Evolutionary conservation across 441 rosid genomes (phyloP).

Genomic region (Brassica hybrid): DNA sequence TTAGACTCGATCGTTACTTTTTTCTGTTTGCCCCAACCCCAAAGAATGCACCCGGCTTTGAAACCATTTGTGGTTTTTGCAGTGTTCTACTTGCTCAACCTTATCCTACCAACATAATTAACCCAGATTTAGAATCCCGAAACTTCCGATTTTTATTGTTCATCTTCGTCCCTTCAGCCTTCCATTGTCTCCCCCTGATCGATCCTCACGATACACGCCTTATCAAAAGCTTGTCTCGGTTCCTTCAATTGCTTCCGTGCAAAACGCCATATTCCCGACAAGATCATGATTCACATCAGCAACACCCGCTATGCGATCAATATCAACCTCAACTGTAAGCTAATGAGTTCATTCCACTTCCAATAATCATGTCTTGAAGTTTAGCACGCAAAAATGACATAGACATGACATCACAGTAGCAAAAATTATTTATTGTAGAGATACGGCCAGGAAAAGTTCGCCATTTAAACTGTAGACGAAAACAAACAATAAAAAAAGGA

Average conservation of each 20-base stretch:
- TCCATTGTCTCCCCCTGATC: not conserved
- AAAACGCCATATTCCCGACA: not conserved
- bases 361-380: not conserved
- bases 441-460: slow-evolving; percentile 9
- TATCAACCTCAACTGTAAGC: not conserved
- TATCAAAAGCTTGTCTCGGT: not conserved
- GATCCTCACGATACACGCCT: not conserved
- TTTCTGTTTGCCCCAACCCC: not conserved
- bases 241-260: not conserved
- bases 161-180: not conserved
- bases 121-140: not conserved
- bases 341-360: not conserved
- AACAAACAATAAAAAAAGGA: slow-evolving; percentile 23
- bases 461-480: slow-evolving; percentile 29
- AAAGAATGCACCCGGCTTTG: not conserved
- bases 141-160: not conserved
- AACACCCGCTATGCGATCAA: not conserved
- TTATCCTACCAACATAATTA: not conserved
- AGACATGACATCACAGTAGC: not conserved
- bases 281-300: not conserved
- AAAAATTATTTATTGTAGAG: slow-evolving; percentile 21
- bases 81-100: not conserved
- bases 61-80: not conserved
- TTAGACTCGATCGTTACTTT: not conserved
- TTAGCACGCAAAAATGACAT: not conserved